Percentiles rank a stretch among this genome's conserved stretches.
phyloP scores from a whole-genome alignment of 306 rosid genomes.

The Medicago ruthenica region DNA sequence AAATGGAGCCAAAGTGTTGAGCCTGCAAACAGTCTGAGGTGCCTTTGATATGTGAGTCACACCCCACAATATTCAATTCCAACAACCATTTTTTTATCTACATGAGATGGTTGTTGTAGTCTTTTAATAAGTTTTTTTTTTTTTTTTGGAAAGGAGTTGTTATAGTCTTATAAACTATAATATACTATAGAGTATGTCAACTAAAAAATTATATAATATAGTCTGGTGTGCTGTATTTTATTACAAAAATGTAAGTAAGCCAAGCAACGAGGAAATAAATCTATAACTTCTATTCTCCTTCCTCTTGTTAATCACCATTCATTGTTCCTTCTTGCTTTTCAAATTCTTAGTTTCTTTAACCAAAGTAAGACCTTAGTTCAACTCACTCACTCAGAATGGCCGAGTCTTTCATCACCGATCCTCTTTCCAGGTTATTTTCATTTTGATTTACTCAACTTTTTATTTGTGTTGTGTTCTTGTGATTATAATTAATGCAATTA shows the following conservation, averaged over 20 bases:
- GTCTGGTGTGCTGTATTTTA: neutral
- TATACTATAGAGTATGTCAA: too few relatives aligned
- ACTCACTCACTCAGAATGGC: constrained; percentile 41
- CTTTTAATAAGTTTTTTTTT: too few relatives aligned
- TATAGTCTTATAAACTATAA: too few relatives aligned
- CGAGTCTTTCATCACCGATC: constrained; percentile 49
- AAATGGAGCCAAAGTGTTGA: too few relatives aligned
- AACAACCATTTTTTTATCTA: too few relatives aligned
- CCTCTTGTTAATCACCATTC: neutral
- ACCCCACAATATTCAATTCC: too few relatives aligned
- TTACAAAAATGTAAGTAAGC: neutral
- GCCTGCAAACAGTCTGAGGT: too few relatives aligned
- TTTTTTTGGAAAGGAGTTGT: too few relatives aligned
- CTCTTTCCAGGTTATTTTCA: constrained; percentile 59
- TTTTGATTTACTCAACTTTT: constrained; percentile 10
- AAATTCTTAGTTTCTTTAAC: neutral
- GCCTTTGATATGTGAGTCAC: too few relatives aligned
- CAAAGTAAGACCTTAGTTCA: neutral
- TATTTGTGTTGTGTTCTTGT: neutral
- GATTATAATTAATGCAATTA: neutral
- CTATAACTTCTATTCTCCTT: neutral
- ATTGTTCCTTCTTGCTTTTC: neutral
- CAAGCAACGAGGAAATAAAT: constrained; percentile 33
- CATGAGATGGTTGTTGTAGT: too few relatives aligned
- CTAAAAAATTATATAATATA: neutral